Percentiles rank a stretch among this genome's conserved stretches.
Conservation (phyloP, 148 eudicot species). For the Chenopodium album region DNA sequence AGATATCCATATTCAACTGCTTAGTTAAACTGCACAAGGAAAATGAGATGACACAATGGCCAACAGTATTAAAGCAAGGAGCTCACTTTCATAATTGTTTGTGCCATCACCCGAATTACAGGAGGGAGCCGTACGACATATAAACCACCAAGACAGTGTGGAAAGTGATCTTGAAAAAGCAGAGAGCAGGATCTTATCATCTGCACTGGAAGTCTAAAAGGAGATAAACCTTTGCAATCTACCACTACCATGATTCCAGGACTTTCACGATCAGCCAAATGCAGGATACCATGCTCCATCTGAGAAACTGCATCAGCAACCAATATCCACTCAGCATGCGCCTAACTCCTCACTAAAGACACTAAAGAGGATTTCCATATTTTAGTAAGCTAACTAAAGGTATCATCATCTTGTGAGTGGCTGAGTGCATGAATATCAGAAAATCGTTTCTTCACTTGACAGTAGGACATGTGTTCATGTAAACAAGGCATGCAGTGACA, state of each 20-base stretch:
- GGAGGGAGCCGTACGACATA: slow-evolving; percentile 80
- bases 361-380: neutral
- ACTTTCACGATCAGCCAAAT: slow-evolving; percentile 55
- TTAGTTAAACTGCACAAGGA: neutral
- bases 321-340: neutral
- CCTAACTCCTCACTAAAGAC: neutral
- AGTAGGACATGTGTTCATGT: neutral
- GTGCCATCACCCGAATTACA: slow-evolving; percentile 75
- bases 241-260: slow-evolving; percentile 71
- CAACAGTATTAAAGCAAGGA: slow-evolving; percentile 7
- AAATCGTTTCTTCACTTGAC: neutral
- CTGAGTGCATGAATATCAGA: neutral
- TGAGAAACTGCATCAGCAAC: slow-evolving; percentile 71
- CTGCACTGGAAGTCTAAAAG: slow-evolving; percentile 76
- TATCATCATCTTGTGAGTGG: neutral
- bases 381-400: neutral
- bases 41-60: neutral
- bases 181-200: slow-evolving; percentile 68
- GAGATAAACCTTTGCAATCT: slow-evolving; percentile 83
- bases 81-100: slow-evolving; percentile 80
- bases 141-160: slow-evolving; percentile 68
- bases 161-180: slow-evolving; percentile 85
- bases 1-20: slow-evolving; percentile 1
- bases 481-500: neutral
- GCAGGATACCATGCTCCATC: slow-evolving; percentile 76